Evolutionary conservation across 2,329 filamentous ascomycete species (phyloP).

Genomic region (Penicillium sp.): DNA sequence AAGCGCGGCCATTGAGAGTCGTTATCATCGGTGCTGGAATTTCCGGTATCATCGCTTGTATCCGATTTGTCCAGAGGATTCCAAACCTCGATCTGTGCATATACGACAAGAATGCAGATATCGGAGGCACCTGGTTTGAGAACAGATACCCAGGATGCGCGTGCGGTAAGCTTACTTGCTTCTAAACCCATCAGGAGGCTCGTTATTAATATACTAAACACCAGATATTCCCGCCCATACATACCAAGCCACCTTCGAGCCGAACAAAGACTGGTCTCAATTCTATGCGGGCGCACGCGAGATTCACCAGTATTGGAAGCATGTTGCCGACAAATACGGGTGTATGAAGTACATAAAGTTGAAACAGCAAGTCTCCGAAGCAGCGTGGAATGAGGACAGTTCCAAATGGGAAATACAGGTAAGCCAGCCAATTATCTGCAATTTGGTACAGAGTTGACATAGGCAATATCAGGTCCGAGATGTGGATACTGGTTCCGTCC

Average conservation of each 20-base stretch:
- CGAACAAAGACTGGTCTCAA: conserved; percentile 47
- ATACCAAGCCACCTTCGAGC: conserved; percentile 54
- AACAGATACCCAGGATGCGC: conserved; percentile 39
- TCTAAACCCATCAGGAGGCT: not conserved
- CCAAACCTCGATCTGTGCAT: conserved; percentile 36
- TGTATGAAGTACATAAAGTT: conserved; percentile 51
- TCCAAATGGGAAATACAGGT: conserved; percentile 32
- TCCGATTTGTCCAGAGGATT: conserved; percentile 38
- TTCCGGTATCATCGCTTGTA: conserved; percentile 40
- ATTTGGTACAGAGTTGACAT: not conserved
- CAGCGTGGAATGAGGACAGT: conserved; percentile 43
- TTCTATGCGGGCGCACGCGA: conserved; percentile 51
- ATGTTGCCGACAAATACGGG: conserved; percentile 44
- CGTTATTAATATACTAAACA: not conserved
- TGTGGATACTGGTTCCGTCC: conserved; percentile 16
- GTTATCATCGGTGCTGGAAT: conserved; percentile 42
- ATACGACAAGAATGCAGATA: conserved; percentile 36
- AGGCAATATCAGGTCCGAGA: conserved; percentile 23
- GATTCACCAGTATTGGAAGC: conserved; percentile 51
- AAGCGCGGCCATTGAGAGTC: conserved; percentile 32
- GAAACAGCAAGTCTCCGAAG: conserved; percentile 45
- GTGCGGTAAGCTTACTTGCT: conserved; percentile 27
- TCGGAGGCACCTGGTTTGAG: conserved; percentile 38
- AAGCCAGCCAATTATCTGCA: not conserved
- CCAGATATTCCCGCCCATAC: conserved; percentile 48